Base-by-base conservation (phyloP, 2,329 filamentous ascomycete genomes). In the Xylaria digitata region DNA sequence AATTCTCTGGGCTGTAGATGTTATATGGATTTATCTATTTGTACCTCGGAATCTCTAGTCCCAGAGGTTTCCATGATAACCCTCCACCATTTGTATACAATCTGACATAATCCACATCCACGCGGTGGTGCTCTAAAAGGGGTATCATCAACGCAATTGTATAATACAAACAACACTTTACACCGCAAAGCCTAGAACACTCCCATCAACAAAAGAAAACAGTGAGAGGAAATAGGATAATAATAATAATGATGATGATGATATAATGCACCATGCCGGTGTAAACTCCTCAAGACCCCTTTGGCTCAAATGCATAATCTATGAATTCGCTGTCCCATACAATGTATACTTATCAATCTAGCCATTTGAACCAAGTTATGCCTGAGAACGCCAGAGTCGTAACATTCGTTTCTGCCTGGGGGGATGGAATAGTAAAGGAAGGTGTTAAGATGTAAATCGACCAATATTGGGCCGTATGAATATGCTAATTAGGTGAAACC, bases 101-200 rank as follows among this genome's bases (percentile, higher is more conserved):
- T 56, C 43, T 56, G 43, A 49, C 19, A 32, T 7, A 43, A 23
- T 54, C 49, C 40, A 48, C 19, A 17, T 21, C 34, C 42, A 30
- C 19, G n/a, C n/a, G n/a, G 48, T 48, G 21, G 26, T 49, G 15
- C 54, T 59, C 59, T 54, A 66, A 21, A 37, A 30, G 58, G 64
- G 64, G 61, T 63, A 66, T 66, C 58, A 53, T 53, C 26, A 45
- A 34, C 64, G 21, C 23, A 40, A 46, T 62, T 37, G 23, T 58
- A 63, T 66, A 63, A 26, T 58, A 66, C 64, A 66, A 48, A 37
- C n/a, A 58, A 52, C n/a, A 37, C 37, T 61, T 30, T 37, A 19
- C 40, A 26, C 37, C 4, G 37, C 30, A 50, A 9, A n/a, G 13
- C 7, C 17, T 9, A 13, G 37, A 9, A 40, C 37, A 23, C 3